Base-by-base conservation (phyloP, 176 grass and related monocot genomes). In the Oryza nivara region DNA sequence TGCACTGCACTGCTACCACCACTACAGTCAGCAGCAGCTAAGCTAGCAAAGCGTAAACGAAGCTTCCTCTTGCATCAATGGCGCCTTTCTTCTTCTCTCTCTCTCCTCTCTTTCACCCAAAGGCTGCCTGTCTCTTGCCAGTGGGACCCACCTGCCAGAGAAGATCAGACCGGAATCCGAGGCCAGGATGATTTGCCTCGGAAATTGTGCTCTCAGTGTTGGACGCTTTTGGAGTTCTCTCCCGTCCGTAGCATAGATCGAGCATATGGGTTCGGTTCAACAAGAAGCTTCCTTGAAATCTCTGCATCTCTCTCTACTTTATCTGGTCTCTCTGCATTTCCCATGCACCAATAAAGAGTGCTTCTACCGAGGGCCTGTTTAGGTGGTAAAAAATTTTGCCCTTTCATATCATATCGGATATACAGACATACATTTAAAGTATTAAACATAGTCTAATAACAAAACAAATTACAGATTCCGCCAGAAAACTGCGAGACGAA, bases 231-330 rank as follows among this genome's bases (percentile, higher is more conserved):
- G 67, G 77, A 90, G 81, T 78, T 90, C 22, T 71, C 82, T 81
- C 71, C 74, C 32, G 45, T 36, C 26, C 12, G 36, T 32, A 32
- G 30, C 30, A 68, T 20, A 36, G 35, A 36, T 4, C 35, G 35
- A 36, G 17, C 52, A 58, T 58, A 48, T 15, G 47, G 48, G 11
- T 88, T 43, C 43, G 2, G 63, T 77, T 76, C 17, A n/a, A 13
- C 44, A 80, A 94, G 89, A 94, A 94, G 89, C 89, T 94, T 94
- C 89, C 92, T 94, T 65, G 76, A 84, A 82, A 79, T 74, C 76
- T 58, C 88, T 79, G 88, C 36, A 14, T 58, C 35, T 68, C 70
- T 71, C 81, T 72, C 47, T 68, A 20, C 17, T 58, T 58, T 58
- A 20, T 58, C 52, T 20, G 5, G 6, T 20, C 82, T 74, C 77